phyloP scores from a whole-genome alignment of 208 protist species.

The Crithidia bombi region DNA sequence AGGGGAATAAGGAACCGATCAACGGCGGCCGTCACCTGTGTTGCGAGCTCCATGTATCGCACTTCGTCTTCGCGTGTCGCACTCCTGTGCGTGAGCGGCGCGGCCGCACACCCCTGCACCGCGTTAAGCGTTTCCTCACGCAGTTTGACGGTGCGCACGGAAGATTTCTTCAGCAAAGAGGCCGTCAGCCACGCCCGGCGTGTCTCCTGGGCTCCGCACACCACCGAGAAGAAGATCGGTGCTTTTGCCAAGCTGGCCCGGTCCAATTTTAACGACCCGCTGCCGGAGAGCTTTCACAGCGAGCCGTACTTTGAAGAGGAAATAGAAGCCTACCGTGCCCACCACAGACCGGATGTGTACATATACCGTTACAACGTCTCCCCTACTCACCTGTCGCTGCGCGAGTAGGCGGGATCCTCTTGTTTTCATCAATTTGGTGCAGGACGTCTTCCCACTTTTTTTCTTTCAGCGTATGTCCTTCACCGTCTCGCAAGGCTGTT shows the following conservation, averaged over 20 bases:
- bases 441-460: not conserved
- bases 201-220: constrained; percentile 91
- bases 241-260: constrained; percentile 87
- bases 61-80: not conserved
- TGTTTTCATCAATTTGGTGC: not conserved
- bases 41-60: not conserved
- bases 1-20: too few relatives aligned
- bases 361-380: constrained; percentile 91
- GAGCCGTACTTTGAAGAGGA: constrained; percentile 90
- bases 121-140: too few relatives aligned
- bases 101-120: constrained; percentile 2
- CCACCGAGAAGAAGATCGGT: constrained; percentile 89
- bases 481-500: too few relatives aligned
- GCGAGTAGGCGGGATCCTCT: constrained; percentile 41
- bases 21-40: too few relatives aligned
- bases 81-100: not conserved
- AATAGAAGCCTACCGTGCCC: constrained; percentile 84
- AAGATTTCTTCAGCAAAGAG: constrained; percentile 92
- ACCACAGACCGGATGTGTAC: constrained; percentile 88
- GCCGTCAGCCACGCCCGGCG: constrained; percentile 86
- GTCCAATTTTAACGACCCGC: constrained; percentile 88
- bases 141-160: constrained; percentile 75
- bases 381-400: constrained; percentile 84
- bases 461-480: too few relatives aligned
- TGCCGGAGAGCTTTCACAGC: constrained; percentile 63